Conservation (phyloP, 2,329 filamentous ascomycete genomes). For the Pyrenophora graminea region DNA sequence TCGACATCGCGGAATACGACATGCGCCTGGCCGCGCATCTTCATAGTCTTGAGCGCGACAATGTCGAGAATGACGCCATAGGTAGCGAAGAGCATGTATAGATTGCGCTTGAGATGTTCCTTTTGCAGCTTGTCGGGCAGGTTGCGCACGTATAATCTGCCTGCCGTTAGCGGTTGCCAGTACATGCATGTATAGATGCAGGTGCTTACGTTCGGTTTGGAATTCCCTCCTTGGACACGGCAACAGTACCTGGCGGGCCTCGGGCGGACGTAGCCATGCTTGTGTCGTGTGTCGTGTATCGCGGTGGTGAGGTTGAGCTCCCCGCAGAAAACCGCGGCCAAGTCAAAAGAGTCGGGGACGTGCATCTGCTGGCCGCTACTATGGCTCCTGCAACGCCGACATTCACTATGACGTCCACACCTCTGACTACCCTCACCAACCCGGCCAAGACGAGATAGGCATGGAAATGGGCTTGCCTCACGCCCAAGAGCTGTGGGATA, state of each 20-base stretch:
- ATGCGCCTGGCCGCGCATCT: slow-evolving; percentile 96
- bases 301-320: slow-evolving; percentile 22
- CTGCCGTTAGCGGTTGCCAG: slow-evolving; percentile 9
- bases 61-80: slow-evolving; percentile 93
- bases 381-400: slow-evolving; percentile 1
- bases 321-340: slow-evolving; percentile 33
- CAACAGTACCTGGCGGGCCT: slow-evolving; percentile 30
- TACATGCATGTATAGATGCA: no score
- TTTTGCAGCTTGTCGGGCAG: slow-evolving; percentile 91
- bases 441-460: slow-evolving; percentile 4
- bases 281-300: background rate
- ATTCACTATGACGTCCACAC: background rate
- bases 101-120: slow-evolving; percentile 77
- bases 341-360: slow-evolving; percentile 24
- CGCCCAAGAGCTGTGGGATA: background rate
- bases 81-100: slow-evolving; percentile 93
- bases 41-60: slow-evolving; percentile 82
- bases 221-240: slow-evolving; percentile 21
- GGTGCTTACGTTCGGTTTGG: slow-evolving; percentile 43
- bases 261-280: slow-evolving; percentile 34
- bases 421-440: background rate
- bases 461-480: slow-evolving; percentile 3
- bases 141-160: slow-evolving; percentile 85
- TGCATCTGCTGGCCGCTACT: slow-evolving; percentile 2
- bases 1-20: slow-evolving; percentile 88